Evolutionary conservation across 805 yeast genomes (phyloP).

Genomic region (Dipodascopsis uninucleata): DNA sequence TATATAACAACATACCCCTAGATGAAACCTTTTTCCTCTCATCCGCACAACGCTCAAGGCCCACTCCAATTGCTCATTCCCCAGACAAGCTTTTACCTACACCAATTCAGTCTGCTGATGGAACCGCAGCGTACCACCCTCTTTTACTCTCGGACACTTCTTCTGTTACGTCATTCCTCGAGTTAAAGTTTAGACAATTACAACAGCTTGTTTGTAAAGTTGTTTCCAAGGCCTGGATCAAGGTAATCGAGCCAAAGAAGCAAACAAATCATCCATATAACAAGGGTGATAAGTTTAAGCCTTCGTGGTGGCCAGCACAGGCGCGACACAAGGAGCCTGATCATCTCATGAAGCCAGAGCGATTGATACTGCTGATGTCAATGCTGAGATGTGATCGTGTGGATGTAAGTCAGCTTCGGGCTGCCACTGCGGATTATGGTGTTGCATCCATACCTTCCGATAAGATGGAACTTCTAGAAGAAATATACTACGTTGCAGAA

Average conservation of each 20-base stretch:
- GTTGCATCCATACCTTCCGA: conserved; percentile 11
- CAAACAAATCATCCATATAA: conserved; percentile 64
- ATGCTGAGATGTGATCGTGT: conserved; percentile 16
- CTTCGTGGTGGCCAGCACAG: conserved; percentile 66
- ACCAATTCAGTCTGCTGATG: background rate
- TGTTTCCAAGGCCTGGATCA: conserved; percentile 67
- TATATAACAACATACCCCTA: background rate
- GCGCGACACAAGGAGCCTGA: conserved; percentile 70
- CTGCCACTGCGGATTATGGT: conserved; percentile 22
- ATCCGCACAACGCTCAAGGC: conserved; percentile 13
- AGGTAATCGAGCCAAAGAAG: conserved; percentile 59
- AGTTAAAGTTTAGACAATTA: conserved; percentile 30
- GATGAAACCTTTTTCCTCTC: conserved; percentile 9
- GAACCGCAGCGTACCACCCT: conserved; percentile 10
- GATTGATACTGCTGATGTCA: conserved; percentile 48
- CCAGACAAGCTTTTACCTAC: conserved; percentile 6
- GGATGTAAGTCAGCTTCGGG: conserved; percentile 11
- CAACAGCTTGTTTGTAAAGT: conserved; percentile 57
- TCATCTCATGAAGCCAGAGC: conserved; percentile 57
- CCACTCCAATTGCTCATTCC: conserved; percentile 7
- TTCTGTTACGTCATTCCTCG: conserved; percentile 14
- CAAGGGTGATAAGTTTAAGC: conserved; percentile 46
- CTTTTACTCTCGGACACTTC: conserved; percentile 9
- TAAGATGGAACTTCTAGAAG: conserved; percentile 23
- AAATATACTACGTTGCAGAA: conserved; percentile 27